Evolutionary conservation across 2,329 filamentous ascomycete species (phyloP).

Genomic region (Thyridium curvatum): DNA sequence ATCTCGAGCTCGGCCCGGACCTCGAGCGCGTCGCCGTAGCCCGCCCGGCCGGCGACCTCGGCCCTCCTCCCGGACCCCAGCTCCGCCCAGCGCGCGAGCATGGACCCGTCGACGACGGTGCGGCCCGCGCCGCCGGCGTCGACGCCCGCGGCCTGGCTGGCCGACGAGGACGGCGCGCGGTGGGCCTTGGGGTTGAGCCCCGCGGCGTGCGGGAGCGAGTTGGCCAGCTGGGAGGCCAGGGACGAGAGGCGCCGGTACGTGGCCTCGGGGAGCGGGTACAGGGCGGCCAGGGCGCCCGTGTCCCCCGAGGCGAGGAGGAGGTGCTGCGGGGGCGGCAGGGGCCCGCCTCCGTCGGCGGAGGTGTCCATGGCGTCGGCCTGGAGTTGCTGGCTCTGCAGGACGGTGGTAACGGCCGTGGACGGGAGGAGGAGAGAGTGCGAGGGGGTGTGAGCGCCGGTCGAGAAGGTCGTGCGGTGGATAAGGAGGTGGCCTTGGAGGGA

Average conservation of each 20-base stretch:
- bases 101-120: slow-evolving; percentile 70
- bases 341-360: slow-evolving; percentile 5
- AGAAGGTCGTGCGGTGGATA: slow-evolving; percentile 82
- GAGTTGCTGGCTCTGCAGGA: slow-evolving; percentile 10
- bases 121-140: slow-evolving; percentile 51
- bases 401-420: slow-evolving; percentile 37
- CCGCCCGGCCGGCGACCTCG: slow-evolving; percentile 71
- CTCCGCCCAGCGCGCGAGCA: slow-evolving; percentile 71
- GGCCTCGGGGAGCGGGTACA: slow-evolving; percentile 72
- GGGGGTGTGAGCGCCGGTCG: slow-evolving; percentile 71
- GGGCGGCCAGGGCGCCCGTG: slow-evolving; percentile 68
- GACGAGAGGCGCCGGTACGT: slow-evolving; percentile 79
- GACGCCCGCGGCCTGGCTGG: slow-evolving; percentile 39
- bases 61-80: slow-evolving; percentile 62
- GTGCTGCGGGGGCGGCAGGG: slow-evolving; percentile 24
- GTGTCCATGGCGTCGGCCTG: slow-evolving; percentile 14
- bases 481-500: slow-evolving; percentile 84
- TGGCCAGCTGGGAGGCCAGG: slow-evolving; percentile 72
- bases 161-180: slow-evolving; percentile 47
- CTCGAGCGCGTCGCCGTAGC: slow-evolving; percentile 56
- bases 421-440: slow-evolving; percentile 72
- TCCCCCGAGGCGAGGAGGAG: slow-evolving; percentile 63
- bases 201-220: slow-evolving; percentile 67
- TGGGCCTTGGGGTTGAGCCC: slow-evolving; percentile 81
- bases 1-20: slow-evolving; percentile 64